Conservation (phyloP, 352 stramenopile genomes). For the Pythium sukuiense region DNA sequence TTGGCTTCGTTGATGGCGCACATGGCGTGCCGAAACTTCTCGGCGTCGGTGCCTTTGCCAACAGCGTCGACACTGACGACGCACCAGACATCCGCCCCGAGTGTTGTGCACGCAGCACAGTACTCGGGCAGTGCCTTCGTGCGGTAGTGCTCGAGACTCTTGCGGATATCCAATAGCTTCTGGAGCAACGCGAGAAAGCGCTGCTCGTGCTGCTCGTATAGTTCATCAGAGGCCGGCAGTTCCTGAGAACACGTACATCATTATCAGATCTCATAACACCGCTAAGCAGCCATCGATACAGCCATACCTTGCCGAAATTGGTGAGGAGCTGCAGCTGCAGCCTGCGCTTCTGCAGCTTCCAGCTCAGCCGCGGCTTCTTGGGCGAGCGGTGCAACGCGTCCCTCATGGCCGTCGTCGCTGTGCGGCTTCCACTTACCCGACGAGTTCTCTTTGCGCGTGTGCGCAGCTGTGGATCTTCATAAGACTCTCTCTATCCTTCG, state of each 20-base stretch:
- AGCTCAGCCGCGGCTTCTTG: constrained; percentile 44
- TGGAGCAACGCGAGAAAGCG: constrained; percentile 65
- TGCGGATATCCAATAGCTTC: constrained; percentile 71
- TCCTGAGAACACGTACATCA: constrained; percentile 30
- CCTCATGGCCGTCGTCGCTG: constrained; percentile 20
- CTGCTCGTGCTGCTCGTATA: constrained; percentile 73
- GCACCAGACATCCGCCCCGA: constrained; percentile 74
- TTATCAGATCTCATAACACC: not conserved
- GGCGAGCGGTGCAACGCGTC: constrained; percentile 34
- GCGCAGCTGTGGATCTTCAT: not conserved
- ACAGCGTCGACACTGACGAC: constrained; percentile 67
- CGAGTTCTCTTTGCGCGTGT: not conserved
- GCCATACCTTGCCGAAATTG: constrained; percentile 52
- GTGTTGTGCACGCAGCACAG: constrained; percentile 55
- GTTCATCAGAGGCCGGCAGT: constrained; percentile 48
- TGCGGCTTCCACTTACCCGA: not conserved
- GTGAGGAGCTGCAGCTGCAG: constrained; percentile 56
- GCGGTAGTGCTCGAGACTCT: constrained; percentile 70
- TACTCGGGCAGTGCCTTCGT: constrained; percentile 58
- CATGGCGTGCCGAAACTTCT: constrained; percentile 76
- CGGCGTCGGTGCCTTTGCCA: constrained; percentile 57
- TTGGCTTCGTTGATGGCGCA: constrained; percentile 77
- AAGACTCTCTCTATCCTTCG: constrained; percentile 3
- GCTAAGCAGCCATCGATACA: not conserved
- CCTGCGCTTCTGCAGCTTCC: constrained; percentile 61